phyloP scores from a whole-genome alignment of 192 early-diverging fungal species.

The Mycoemilia scoparia region DNA sequence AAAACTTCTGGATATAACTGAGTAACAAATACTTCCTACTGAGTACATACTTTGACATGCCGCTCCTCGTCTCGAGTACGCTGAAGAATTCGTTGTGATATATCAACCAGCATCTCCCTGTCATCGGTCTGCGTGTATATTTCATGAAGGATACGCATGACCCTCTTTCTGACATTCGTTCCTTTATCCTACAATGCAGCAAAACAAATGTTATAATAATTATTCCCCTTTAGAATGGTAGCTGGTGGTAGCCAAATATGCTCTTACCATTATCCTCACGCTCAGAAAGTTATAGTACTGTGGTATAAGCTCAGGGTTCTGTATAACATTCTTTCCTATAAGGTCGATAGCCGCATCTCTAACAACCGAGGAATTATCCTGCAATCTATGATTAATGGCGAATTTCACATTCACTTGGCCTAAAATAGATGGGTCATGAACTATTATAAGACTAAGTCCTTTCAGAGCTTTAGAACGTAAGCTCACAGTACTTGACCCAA shows the following conservation, averaged over 20 bases:
- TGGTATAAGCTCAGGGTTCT: constrained; percentile 38
- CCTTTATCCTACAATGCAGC: constrained; percentile 75
- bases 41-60: constrained; percentile 9
- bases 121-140: constrained; percentile 39
- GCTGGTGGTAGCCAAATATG: too few species aligned
- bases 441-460: constrained; percentile 57
- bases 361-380: constrained; percentile 68
- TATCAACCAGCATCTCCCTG: constrained; percentile 34
- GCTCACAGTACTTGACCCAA: constrained; percentile 47
- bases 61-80: constrained; percentile 51
- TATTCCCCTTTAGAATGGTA: too few species aligned
- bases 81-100: constrained; percentile 48
- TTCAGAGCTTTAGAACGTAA: constrained; percentile 61
- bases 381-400: constrained; percentile 54
- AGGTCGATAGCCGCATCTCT: constrained; percentile 84
- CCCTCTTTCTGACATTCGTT: constrained; percentile 69
- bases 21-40: background rate
- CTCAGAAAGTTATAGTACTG: constrained; percentile 70
- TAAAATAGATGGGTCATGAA: constrained; percentile 44
- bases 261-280: constrained; percentile 55
- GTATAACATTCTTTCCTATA: constrained; percentile 59
- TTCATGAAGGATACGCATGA: constrained; percentile 59
- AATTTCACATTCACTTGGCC: constrained; percentile 39
- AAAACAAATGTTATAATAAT: background rate
- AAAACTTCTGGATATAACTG: background rate